phyloP scores from a whole-genome alignment of 2,329 filamentous ascomycete species.

The Trichoderma citrinoviride region DNA sequence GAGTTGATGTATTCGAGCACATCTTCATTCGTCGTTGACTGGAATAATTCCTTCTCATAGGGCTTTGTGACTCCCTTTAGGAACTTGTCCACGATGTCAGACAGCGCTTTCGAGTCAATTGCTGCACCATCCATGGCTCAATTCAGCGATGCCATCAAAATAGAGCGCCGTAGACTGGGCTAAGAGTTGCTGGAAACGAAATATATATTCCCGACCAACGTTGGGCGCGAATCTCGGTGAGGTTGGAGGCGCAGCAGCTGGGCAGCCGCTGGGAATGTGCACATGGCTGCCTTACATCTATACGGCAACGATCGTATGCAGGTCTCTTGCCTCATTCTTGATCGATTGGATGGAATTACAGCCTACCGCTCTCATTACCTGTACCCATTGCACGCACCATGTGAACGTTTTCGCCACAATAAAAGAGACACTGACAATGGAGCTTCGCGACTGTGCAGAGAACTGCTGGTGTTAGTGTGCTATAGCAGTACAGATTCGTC shows the following conservation, averaged over 20 bases:
- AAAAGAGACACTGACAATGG: no score
- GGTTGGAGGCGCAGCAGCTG: background rate
- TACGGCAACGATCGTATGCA: no score
- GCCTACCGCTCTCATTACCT: no score
- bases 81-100: background rate
- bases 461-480: no score
- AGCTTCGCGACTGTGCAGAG: no score
- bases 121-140: no score
- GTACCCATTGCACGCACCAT: no score
- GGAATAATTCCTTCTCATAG: background rate
- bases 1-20: background rate
- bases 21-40: background rate
- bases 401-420: no score
- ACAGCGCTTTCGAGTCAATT: background rate
- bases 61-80: background rate
- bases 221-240: background rate
- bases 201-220: background rate
- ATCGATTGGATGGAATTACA: no score
- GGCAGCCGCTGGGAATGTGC: background rate
- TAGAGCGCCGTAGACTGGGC: background rate
- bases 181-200: background rate
- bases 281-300: no score
- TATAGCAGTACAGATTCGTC: no score
- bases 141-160: background rate
- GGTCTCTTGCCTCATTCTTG: no score